Percentiles rank a stretch among this genome's conserved stretches.
phyloP scores from a whole-genome alignment of 345 rosid species.

The Luvunga scandens region DNA sequence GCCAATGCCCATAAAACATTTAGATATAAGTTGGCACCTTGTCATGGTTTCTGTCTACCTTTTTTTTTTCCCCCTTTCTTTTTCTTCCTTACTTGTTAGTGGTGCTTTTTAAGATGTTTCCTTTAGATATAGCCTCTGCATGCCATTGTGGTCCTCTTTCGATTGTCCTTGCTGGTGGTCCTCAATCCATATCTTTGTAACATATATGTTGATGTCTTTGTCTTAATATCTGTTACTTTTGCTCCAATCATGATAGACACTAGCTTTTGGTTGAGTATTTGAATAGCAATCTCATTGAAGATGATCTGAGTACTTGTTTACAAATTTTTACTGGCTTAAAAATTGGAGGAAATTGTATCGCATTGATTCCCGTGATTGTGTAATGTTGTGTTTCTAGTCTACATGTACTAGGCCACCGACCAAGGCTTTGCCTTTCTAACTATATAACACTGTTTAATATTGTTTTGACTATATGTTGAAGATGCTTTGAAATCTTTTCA shows the following conservation, averaged over 20 bases:
- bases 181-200: constrained; percentile 6
- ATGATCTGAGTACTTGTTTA: not conserved
- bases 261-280: constrained; percentile 1
- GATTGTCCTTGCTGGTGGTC: constrained; percentile 28
- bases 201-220: constrained; percentile 1
- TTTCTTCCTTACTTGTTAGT: not conserved
- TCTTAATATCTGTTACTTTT: constrained; percentile 14
- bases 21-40: not conserved
- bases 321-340: not conserved
- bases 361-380: not conserved
- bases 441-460: not conserved
- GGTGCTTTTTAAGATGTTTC: constrained; percentile 21
- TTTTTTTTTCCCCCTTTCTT: not conserved
- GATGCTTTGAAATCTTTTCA: not conserved
- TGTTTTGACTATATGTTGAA: not conserved
- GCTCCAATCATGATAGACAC: constrained; percentile 8
- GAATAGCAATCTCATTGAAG: not conserved
- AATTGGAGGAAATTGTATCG: not conserved
- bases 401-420: not conserved
- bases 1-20: constrained; percentile 1
- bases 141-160: constrained; percentile 36
- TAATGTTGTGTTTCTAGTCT: not conserved
- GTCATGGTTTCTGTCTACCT: constrained; percentile 7
- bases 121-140: constrained; percentile 16
- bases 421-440: not conserved